Evolutionary conservation across 1,284 basidiomycete genomes (phyloP), one percentile per base, ranked within the genome.

Genomic region (Baeospora myosura): DNA sequence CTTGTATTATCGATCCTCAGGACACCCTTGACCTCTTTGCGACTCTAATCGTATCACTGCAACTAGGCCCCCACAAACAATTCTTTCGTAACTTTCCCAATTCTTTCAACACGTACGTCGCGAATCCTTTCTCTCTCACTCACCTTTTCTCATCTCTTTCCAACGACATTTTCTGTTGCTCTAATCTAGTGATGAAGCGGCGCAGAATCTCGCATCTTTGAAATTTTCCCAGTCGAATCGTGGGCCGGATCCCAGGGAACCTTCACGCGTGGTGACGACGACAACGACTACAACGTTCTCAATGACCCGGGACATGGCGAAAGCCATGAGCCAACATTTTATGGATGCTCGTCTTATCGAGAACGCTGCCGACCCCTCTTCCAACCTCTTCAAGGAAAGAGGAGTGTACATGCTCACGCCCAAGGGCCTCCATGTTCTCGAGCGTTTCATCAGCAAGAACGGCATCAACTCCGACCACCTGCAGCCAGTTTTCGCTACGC

Each of bases 211-310:
- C 31, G 86, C 92, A 23, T 92, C 91, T 2, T 82, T 98, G 60
- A 97, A 98, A 64, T 99, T 99, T 62, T 95, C 94, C 18, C 96
- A 99, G 70, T 98, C 95, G 42, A 96, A 95, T 66, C 91, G 96
- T 53, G 87, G 90, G 46, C 90, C 94, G 54, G 96, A 98, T 74
- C 94, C 96, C 46, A 88, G 91, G 66, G 94, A 98, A 66, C 92
- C 93, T 49, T 81, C 88, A 62, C 84, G 95, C 56, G 92, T 99
- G 61, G 87, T 98, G 56, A 98, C 96, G 52, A 98, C 95, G 1
- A 98, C 96, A 0, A 98, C 96, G 4, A 98, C 95, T 6, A 99
- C 96, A 32, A 98, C 96, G 17, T 99, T 99, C 66, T 94, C 92
- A 48, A 98, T 99, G 96, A 93, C 91, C 50, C 82, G 93, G 52